Evolutionary conservation across 257 asterid species (phyloP), one percentile per base, ranked within the genome.

Genomic region (Solanum gandarillasii): DNA sequence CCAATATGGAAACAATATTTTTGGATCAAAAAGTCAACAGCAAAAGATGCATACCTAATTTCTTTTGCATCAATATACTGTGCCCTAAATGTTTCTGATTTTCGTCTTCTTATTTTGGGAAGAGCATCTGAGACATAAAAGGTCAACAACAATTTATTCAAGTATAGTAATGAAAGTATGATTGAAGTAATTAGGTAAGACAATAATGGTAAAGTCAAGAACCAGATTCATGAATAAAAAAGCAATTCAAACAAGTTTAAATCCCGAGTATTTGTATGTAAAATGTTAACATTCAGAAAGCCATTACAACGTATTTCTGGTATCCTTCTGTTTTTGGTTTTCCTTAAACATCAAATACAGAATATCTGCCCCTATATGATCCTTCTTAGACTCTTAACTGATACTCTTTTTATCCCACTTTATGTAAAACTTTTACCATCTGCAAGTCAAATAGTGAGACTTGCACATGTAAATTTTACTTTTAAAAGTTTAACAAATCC

Each of bases 1-100:
- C 68, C 16, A 27, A n/a, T 31, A 86, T 52, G 85, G 34, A 52
- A 52, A 34, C 58, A 16, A 36, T 71, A 25, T 46, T 75, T 71
- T 71, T 71, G 68, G 73, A 71, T 10, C 46, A 71, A 72, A 46
- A 34, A 72, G 46, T 52, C 55, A 23, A 48, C 12, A 62, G 29
- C 79, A 78, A 85, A 34, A 67, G 86, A 85, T 32, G 39, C 90
- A 27, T 91, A 95, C 99, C 94, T 94, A 88, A 97, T 93, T 87
- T 97, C 99, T 90, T 97, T 97, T 46, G 91, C 76, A 90, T 92
- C 89, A 82, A 97, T 97, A 68, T 96, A 97, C 75, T 97, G 99
- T 86, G 96, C 94, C 92, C 99, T 92, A 86, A 92, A 94, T 52
- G 99, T 96, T 93, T 97, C 99, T 67, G 99, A 97, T 68, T 93